Evolutionary conservation across 345 rosid genomes (phyloP), one percentile per base, ranked within the genome.

Genomic region (Melaleuca alternifolia): DNA sequence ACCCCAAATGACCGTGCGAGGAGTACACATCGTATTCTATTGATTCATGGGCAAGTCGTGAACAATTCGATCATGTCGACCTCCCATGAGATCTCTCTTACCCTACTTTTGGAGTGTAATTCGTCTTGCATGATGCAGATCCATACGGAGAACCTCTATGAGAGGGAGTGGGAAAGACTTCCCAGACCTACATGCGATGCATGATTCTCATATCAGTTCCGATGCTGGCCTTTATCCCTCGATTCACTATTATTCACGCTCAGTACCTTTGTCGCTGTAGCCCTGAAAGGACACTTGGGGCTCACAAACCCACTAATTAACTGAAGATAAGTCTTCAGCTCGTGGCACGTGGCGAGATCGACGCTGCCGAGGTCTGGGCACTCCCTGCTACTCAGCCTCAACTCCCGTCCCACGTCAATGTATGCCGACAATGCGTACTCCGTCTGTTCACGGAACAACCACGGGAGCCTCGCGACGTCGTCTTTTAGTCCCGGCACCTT

Each of bases 401-500:
- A 89, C 92, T 96, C 99, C 65, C 89, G 89, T 8, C 98, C 99
- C 5, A 97, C 94, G 86, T 97, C 98, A 0, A 96, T 93, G 44
- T 97, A 97, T 1, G 75, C 93, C 96, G 93, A 94, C 86, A 89
- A 93, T 24, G 94, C 90, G 33, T 88, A 91, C 87, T 90, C 94
- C 86, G 91, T 91, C n/a, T 91, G 92, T 87, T 87, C 91, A 85
- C 90, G 93, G 62, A 95, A 85, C 98, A 96, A 94, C 81, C 88
- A 83, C 1, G 95, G 93, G 87, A 93, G 84, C 33, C 85, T 87
- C 3, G 85, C 84, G 88, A 88, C 76, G 12, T 93, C 96, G 7
- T 91, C 77, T 7, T 93, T 94, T 16, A 97, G 94, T 1, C 99
- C 99, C 1, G 99, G 99, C 21, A 97, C 93, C 92, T 93, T 97